phyloP scores from a whole-genome alignment of 2,329 filamentous ascomycete species.

The Verticillium nonalfalfae region DNA sequence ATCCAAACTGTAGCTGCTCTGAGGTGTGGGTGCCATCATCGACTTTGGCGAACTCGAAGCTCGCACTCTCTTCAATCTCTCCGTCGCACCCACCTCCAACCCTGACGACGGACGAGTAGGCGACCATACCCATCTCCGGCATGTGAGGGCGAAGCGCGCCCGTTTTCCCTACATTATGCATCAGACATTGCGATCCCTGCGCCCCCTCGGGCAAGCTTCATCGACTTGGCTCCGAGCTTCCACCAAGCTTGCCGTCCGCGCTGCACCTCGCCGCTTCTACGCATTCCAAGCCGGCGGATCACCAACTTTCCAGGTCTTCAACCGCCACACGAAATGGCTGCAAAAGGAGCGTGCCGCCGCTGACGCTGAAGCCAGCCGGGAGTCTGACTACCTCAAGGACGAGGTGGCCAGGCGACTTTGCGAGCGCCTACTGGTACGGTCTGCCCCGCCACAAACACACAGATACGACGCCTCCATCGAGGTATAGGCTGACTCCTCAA shows the following conservation, averaged over 20 bases:
- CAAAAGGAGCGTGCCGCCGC: constrained; percentile 83
- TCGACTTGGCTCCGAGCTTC: constrained; percentile 2
- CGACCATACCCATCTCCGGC: not conserved
- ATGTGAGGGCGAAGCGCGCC: not conserved
- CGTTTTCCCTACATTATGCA: constrained; percentile 5
- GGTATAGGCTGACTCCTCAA: not conserved
- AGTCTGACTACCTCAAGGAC: constrained; percentile 88
- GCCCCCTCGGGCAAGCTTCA: constrained; percentile 4
- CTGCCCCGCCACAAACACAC: not conserved
- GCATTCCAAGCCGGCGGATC: constrained; percentile 72
- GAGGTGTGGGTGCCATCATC: not conserved
- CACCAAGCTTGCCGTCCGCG: not conserved
- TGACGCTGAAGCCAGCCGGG: constrained; percentile 63
- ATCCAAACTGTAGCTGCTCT: not conserved
- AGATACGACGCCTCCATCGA: too few species aligned
- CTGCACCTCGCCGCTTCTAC: constrained; percentile 49
- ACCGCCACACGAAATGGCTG: constrained; percentile 76
- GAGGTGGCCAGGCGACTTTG: constrained; percentile 81
- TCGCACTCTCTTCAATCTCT: not conserved
- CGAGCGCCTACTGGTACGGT: constrained; percentile 70
- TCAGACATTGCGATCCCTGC: constrained; percentile 7
- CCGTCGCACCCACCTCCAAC: not conserved
- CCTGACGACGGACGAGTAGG: not conserved
- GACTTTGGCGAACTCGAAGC: not conserved
- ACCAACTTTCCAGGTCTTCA: constrained; percentile 86